phyloP scores from a whole-genome alignment of 495 filamentous ascomycete genomes.

The Trichoderma erinaceum region DNA sequence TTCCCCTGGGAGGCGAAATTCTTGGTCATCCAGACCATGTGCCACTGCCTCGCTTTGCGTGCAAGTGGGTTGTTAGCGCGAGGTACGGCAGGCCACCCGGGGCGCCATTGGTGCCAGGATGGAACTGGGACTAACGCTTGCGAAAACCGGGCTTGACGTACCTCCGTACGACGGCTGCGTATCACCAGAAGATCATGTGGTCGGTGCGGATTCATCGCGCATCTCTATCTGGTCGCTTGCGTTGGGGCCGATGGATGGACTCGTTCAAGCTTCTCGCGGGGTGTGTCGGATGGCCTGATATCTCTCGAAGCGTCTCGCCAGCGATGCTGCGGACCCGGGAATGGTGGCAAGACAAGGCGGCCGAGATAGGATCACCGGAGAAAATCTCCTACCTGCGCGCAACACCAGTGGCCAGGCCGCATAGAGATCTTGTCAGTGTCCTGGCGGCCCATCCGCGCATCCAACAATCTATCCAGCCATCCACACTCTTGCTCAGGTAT shows the following conservation, averaged over 20 bases:
- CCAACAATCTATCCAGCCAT: neutral
- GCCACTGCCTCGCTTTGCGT: neutral
- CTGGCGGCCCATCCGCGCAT: neutral
- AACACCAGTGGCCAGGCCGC: neutral
- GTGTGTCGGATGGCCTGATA: slow-evolving; percentile 3
- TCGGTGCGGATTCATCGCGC: neutral
- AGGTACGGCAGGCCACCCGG: neutral
- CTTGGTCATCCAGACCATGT: neutral
- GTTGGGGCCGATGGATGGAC: neutral
- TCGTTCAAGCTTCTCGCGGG: neutral
- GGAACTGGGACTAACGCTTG: neutral
- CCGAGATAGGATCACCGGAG: neutral
- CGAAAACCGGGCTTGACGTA: slow-evolving; percentile 1
- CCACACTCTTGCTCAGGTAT: neutral
- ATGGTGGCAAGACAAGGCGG: neutral
- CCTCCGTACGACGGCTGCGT: slow-evolving; percentile 12
- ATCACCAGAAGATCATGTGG: slow-evolving; percentile 5
- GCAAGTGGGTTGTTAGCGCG: neutral
- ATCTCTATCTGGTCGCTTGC: neutral
- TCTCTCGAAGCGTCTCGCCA: neutral
- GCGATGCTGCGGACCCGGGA: neutral
- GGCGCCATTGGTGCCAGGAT: slow-evolving; percentile 2
- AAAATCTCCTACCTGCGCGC: neutral
- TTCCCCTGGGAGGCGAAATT: slow-evolving; percentile 10
- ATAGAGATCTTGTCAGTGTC: neutral